A percentile compares a stretch with the other conserved stretches of the same genome.
phyloP scores from a whole-genome alignment of 2,329 filamentous ascomycete genomes.

The Ploettnerulaceae sp. region DNA sequence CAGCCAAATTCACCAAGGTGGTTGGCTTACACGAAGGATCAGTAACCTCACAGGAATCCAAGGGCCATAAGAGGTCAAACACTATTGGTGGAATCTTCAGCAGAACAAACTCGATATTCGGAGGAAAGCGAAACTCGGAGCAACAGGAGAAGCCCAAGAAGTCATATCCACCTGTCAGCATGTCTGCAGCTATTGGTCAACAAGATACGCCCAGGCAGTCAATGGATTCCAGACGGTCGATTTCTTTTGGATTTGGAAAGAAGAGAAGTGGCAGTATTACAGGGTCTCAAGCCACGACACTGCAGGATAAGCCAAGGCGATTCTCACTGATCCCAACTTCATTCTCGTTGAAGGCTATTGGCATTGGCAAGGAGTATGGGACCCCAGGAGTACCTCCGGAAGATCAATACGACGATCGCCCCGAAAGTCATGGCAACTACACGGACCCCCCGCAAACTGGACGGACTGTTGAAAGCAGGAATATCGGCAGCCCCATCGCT shows the following conservation, averaged over 20 bases:
- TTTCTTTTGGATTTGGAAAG: slow-evolving; percentile 63
- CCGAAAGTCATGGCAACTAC: slow-evolving; percentile 25
- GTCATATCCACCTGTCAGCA: slow-evolving; percentile 81
- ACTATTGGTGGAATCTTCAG: slow-evolving; percentile 81
- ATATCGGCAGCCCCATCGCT: slow-evolving; percentile 23
- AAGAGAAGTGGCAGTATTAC: slow-evolving; percentile 64
- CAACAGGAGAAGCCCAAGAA: slow-evolving; percentile 56
- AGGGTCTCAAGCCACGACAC: slow-evolving; percentile 44
- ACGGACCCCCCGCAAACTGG: slow-evolving; percentile 23
- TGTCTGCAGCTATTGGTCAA: slow-evolving; percentile 60
- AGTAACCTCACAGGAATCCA: slow-evolving; percentile 31
- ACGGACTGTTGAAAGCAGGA: slow-evolving; percentile 17
- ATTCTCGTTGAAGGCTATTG: slow-evolving; percentile 61
- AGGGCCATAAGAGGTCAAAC: slow-evolving; percentile 62
- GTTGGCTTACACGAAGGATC: slow-evolving; percentile 44
- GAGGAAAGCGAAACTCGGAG: slow-evolving; percentile 45
- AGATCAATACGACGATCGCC: slow-evolving; percentile 24
- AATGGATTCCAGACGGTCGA: slow-evolving; percentile 69
- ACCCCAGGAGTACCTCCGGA: slow-evolving; percentile 24
- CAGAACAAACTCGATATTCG: slow-evolving; percentile 75
- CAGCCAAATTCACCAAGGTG: slow-evolving; percentile 53
- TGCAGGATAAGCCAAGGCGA: slow-evolving; percentile 56
- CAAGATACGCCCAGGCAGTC: slow-evolving; percentile 47
- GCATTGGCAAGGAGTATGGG: slow-evolving; percentile 48
- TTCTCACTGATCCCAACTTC: slow-evolving; percentile 66